These are phyloP conservation scores for Mycena vulgaris DNA, from an alignment of 768 basidiomycete species.

Conservation along the genomic window DNA sequence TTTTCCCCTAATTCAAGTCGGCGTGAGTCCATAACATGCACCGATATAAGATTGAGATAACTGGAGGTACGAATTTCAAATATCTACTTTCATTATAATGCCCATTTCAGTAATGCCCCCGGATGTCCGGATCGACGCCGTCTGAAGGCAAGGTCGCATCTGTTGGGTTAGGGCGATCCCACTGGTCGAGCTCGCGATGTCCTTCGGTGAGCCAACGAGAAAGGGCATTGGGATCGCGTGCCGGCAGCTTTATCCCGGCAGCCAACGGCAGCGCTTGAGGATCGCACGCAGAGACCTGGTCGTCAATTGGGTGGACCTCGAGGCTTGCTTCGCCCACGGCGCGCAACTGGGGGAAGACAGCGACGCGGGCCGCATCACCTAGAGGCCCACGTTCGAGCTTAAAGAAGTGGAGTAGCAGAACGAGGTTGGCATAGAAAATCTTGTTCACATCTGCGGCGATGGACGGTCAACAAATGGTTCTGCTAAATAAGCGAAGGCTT, in stretches of 20 bases:
- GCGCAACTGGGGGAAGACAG: constrained; percentile 23
- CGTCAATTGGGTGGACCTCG: constrained; percentile 29
- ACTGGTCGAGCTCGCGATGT: constrained; percentile 27
- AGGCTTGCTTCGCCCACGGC: constrained; percentile 26
- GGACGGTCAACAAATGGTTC: background rate
- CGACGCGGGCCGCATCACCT: background rate
- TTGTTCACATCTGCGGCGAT: constrained; percentile 11
- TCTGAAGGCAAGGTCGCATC: background rate
- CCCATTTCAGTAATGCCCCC: too few relatives aligned
- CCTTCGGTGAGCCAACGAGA: constrained; percentile 24
- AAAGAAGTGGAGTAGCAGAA: constrained; percentile 29
- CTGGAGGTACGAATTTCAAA: too few relatives aligned
- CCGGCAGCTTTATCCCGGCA: constrained; percentile 23
- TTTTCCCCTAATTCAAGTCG: too few relatives aligned
- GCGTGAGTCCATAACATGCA: too few relatives aligned
- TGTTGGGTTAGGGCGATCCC: constrained; percentile 6
- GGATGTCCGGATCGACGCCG: too few relatives aligned
- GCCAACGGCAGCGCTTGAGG: constrained; percentile 27
- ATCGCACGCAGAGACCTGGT: constrained; percentile 27
- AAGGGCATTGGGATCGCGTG: constrained; percentile 21
- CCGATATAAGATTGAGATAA: too few relatives aligned
- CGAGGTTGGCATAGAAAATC: constrained; percentile 20
- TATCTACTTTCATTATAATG: too few relatives aligned
- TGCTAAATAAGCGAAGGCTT: background rate
- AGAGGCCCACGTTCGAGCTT: constrained; percentile 27